Evolutionary conservation across 768 basidiomycete species (phyloP), one percentile per base, ranked within the genome.

Genomic region (Boletus barrowsii): DNA sequence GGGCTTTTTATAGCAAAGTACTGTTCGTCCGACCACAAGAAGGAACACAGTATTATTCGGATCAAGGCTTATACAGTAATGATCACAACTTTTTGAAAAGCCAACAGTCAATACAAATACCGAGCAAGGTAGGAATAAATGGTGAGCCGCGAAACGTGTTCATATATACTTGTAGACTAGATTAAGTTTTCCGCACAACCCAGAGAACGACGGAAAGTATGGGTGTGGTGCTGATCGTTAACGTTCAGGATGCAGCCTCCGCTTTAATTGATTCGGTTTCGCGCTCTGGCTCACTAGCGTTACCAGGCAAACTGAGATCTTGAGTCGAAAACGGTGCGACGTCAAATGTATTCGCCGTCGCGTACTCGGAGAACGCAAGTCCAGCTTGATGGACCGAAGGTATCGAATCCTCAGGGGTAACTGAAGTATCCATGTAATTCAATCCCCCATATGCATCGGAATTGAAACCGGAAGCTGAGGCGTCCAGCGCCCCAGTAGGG

Each of bases 361-460:
- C 79, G 36, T 84, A 92, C 70, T 92, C 89, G 51, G 82, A 73
- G 68, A 89, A 92, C 35, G 83, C 79, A 60, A 90, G 76, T 24
- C 83, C 83, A 36, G 83, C 72, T 66, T 81, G 76, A 63, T 87
- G 86, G 47, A 81, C 79, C 48, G 76, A 70, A 71, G 75, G 75
- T 55, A 88, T 73, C 39, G 81, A 71, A 59, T 89, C 87, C 58
- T 90, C 87, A 49, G 84, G 82, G 47, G 80, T 62, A 39, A 81
- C 75, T 29, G 84, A 72, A 45, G 86, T 77, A 69, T 91, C 89
- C 83, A 91, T 87, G 69, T 88, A 91, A 40, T 83, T 80, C 65
- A 90, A 74, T 35, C 85, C 76, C 50, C 80, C 80, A 67, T 88
- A 91, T 20, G 82, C 79, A 66, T 89, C 87, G 22, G 85, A 66